phyloP scores from a whole-genome alignment of 1,284 basidiomycete genomes.

The Ustilago xerochloae region DNA sequence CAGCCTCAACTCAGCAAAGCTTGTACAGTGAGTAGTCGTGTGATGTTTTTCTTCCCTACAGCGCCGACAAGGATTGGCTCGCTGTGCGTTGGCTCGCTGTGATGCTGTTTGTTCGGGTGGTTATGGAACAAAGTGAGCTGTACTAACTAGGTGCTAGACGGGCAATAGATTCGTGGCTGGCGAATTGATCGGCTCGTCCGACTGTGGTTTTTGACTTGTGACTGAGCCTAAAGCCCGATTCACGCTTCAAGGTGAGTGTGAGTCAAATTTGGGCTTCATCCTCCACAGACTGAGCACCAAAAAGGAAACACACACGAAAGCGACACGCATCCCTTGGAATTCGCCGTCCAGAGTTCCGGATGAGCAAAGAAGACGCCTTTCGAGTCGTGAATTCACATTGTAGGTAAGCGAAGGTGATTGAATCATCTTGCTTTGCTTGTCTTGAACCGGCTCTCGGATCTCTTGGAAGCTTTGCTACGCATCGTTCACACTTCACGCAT shows the following conservation, averaged over 20 bases:
- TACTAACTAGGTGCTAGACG: too few relatives aligned
- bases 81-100: too few relatives aligned
- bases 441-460: conserved; percentile 15
- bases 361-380: conserved; percentile 39
- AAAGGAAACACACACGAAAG: background rate
- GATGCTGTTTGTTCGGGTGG: too few relatives aligned
- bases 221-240: conserved; percentile 1
- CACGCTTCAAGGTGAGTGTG: too few relatives aligned
- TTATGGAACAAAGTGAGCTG: too few relatives aligned
- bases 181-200: conserved; percentile 13
- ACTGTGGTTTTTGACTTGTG: conserved; percentile 12
- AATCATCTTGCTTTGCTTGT: background rate
- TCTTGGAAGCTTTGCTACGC: background rate
- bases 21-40: background rate
- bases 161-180: too few relatives aligned
- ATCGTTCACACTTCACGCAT: background rate
- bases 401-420: conserved; percentile 3
- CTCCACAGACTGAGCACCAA: background rate
- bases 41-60: too few relatives aligned
- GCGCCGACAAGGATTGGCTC: too few relatives aligned
- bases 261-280: background rate
- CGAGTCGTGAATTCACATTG: too few relatives aligned
- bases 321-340: conserved; percentile 7
- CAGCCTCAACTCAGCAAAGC: conserved; percentile 3
- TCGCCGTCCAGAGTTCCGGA: conserved; percentile 14